phyloP scores from a whole-genome alignment of 495 filamentous ascomycete genomes.

The Staphylotrichum longicolle region DNA sequence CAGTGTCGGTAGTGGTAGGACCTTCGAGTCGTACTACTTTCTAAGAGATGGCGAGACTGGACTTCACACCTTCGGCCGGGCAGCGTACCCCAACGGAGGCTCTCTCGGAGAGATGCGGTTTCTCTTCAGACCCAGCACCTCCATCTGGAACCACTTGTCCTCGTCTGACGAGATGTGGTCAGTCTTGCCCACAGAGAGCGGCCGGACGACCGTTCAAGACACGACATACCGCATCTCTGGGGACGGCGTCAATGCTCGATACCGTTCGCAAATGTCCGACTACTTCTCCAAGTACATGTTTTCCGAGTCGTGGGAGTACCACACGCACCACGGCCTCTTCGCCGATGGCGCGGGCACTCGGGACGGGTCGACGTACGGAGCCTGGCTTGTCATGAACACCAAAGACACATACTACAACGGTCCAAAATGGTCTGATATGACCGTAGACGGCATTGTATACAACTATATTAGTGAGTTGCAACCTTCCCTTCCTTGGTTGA shows the following conservation, averaged over 20 bases:
- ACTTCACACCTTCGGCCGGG: conserved; percentile 2
- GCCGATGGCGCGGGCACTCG: conserved; percentile 5
- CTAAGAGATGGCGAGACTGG: conserved; percentile 9
- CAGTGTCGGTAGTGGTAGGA: conserved; percentile 1
- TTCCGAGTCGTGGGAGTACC: conserved; percentile 8
- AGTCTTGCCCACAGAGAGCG: not conserved
- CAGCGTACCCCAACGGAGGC: conserved; percentile 6
- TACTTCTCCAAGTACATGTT: conserved; percentile 16
- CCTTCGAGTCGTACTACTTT: conserved; percentile 11
- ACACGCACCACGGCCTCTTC: conserved; percentile 7
- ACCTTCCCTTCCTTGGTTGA: not conserved
- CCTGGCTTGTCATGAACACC: conserved; percentile 14
- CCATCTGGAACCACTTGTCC: conserved; percentile 10
- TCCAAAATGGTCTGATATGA: conserved; percentile 8
- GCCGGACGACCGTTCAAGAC: conserved; percentile 4
- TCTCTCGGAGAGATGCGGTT: conserved; percentile 9
- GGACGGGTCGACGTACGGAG: conserved; percentile 1
- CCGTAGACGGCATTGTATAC: conserved; percentile 11
- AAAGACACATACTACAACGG: conserved; percentile 12
- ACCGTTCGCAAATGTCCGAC: conserved; percentile 6
- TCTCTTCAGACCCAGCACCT: conserved; percentile 2
- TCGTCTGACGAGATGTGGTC: conserved; percentile 10
- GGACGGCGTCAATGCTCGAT: conserved; percentile 5
- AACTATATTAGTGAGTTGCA: conserved; percentile 4
- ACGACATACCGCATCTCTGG: conserved; percentile 10